Evolutionary conservation across 768 basidiomycete genomes (phyloP).

Genomic region (Russula sp.): DNA sequence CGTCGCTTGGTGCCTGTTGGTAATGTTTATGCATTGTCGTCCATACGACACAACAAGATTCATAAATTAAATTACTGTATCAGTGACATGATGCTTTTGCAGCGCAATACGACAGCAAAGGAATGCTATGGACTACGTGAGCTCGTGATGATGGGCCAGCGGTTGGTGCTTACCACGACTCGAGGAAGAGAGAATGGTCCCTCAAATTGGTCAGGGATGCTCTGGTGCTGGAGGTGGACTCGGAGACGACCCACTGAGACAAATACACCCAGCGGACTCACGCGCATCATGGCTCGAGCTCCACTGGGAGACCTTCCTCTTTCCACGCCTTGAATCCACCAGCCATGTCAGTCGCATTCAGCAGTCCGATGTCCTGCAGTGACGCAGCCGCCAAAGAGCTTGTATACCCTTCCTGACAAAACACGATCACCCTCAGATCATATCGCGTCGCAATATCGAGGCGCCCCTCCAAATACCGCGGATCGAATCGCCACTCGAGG

Average conservation of each 20-base stretch:
- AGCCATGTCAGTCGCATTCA: too few relatives aligned
- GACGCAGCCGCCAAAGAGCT: too few relatives aligned
- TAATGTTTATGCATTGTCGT: too few relatives aligned
- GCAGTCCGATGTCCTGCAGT: too few relatives aligned
- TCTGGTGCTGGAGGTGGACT: neutral
- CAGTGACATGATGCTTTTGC: neutral
- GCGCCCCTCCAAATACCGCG: too few relatives aligned
- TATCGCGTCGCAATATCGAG: too few relatives aligned
- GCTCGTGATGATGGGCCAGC: neutral
- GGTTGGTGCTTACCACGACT: constrained; percentile 3
- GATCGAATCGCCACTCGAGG: too few relatives aligned
- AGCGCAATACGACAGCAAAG: neutral
- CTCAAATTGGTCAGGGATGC: neutral
- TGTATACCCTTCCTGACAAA: too few relatives aligned
- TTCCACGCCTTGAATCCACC: constrained; percentile 72
- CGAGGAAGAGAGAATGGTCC: neutral
- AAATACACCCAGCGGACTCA: neutral
- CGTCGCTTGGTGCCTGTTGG: too few relatives aligned
- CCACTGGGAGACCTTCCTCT: constrained; percentile 52
- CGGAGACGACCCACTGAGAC: neutral
- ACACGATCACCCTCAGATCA: too few relatives aligned
- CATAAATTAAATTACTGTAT: neutral
- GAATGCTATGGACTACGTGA: constrained; percentile 1
- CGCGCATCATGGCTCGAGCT: constrained; percentile 13
- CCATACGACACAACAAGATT: neutral